Base-by-base conservation (phyloP, 2,329 filamentous ascomycete species). In the Neonectria ditissima region DNA sequence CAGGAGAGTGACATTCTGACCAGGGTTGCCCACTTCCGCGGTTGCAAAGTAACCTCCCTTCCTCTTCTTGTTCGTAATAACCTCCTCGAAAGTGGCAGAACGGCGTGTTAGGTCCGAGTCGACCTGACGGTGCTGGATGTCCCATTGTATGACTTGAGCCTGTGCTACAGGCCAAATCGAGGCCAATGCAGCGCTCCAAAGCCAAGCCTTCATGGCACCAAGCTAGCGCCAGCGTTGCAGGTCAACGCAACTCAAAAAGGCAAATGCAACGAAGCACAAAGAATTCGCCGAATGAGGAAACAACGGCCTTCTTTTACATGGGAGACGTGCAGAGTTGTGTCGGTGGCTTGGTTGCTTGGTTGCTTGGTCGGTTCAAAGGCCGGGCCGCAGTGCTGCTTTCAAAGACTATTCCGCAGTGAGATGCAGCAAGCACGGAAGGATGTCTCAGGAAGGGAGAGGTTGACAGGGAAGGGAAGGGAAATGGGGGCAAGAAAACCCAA, bases 1-100 rank as follows among this genome's bases (percentile, higher is more conserved):
- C 73, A 89, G 86, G 55, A 91, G 76, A 1, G 81, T 84, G 43
- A 91, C 64, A 4, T 82, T 76, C 71, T 91, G 88, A 13, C 78
- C 76, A 0, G 88, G 88, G 7, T 84, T 88, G 18, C 89, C 89
- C 24, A 91, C 74, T 26, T 79, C 76, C 64, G 88, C 84, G 22
- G 83, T 83, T 18, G 85, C 83, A 70, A 88, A 89, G 74, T 89
- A 90, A 11, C 77, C 78, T 16, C 86, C 86, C 50, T 78, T 71
- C 8, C 69, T 67, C 54, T 75, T 70, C 56, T 84, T 76, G 67
- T 87, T 87, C 20, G 71, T 74, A 55, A 87, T 81, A 48, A 78
- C 67, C 52, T 82, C 80, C 34, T 81, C 75, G 32, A 82, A 78
- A 1, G 81, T 82, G 16, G 72, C 69, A 48, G 76, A 77, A 22